Conservation (phyloP, 2,329 filamentous ascomycete genomes). For the Coniochaeta pulveracea region DNA sequence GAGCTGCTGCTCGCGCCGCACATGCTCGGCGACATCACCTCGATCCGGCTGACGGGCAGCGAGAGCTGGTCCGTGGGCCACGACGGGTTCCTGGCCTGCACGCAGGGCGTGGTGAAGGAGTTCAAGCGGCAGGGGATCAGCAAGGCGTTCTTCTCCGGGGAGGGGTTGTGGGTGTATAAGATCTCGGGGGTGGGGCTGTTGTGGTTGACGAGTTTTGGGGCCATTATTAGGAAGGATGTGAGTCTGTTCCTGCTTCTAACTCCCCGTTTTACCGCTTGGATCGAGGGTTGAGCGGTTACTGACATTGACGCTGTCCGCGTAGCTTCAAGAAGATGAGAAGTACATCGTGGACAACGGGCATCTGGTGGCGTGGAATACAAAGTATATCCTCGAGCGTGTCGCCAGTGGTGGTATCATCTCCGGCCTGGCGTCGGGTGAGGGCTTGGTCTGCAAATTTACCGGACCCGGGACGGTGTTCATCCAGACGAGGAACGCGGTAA, state of each 20-base stretch:
- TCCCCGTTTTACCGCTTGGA: neutral
- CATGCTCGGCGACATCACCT: slow-evolving; percentile 75
- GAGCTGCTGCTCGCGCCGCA: slow-evolving; percentile 77
- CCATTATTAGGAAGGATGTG: slow-evolving; percentile 89
- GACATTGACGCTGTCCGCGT: neutral
- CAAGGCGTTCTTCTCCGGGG: slow-evolving; percentile 89
- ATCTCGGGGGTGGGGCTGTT: slow-evolving; percentile 70
- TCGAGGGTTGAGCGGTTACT: too few species aligned
- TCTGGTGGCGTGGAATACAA: slow-evolving; percentile 92
- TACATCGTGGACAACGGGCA: slow-evolving; percentile 93
- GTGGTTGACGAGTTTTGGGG: slow-evolving; percentile 89
- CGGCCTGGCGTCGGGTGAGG: slow-evolving; percentile 70
- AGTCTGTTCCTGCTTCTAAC: slow-evolving; percentile 22
- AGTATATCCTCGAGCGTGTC: slow-evolving; percentile 83
- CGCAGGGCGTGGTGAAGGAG: slow-evolving; percentile 78
- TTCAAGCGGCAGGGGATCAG: slow-evolving; percentile 76
- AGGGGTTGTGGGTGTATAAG: slow-evolving; percentile 85
- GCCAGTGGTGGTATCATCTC: slow-evolving; percentile 89
- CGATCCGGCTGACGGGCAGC: slow-evolving; percentile 59
- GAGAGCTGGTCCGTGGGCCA: slow-evolving; percentile 77
- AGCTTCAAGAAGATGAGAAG: slow-evolving; percentile 59
- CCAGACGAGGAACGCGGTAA: slow-evolving; percentile 84
- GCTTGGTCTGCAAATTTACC: slow-evolving; percentile 87
- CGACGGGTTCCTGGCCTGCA: slow-evolving; percentile 77
- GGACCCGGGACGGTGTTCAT: slow-evolving; percentile 86